These are phyloP conservation scores for Oligophagozyma castellii DNA, from an alignment of 1,139 yeast genomes.

Conservation along the genomic window DNA sequence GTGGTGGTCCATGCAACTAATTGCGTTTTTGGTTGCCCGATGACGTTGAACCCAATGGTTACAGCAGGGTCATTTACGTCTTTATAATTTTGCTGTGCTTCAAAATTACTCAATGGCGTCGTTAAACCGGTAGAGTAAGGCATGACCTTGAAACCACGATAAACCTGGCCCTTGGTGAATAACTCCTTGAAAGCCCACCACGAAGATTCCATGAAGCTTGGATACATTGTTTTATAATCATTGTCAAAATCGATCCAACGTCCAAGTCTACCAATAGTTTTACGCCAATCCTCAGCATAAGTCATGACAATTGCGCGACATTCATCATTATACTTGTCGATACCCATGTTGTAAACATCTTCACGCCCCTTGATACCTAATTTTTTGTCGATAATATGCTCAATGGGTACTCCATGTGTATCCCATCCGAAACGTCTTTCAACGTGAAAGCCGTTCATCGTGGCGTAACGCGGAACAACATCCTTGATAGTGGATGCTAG, in stretches of 20 bases:
- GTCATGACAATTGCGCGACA: slow-evolving; percentile 97
- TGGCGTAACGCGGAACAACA: slow-evolving; percentile 93
- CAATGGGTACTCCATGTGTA: slow-evolving; percentile 97
- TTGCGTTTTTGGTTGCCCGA: slow-evolving; percentile 65
- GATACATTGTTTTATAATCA: slow-evolving; percentile 94
- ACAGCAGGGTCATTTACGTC: slow-evolving; percentile 96
- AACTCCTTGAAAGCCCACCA: slow-evolving; percentile 98
- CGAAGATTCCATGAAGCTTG: slow-evolving; percentile 90
- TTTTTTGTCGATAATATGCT: slow-evolving; percentile 96
- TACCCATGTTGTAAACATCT: slow-evolving; percentile 88
- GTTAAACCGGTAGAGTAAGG: slow-evolving; percentile 97
- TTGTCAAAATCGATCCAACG: slow-evolving; percentile 99
- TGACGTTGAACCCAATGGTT: slow-evolving; percentile 75
- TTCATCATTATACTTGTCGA: slow-evolving; percentile 84
- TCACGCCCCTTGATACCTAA: slow-evolving; percentile 86
- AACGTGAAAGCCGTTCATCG: slow-evolving; percentile 92
- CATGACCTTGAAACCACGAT: slow-evolving; percentile 94
- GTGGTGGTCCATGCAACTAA: slow-evolving; percentile 99
- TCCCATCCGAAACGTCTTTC: slow-evolving; percentile 99
- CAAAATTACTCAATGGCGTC: slow-evolving; percentile 92
- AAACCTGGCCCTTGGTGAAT: slow-evolving; percentile 72
- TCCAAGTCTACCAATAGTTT: slow-evolving; percentile 83
- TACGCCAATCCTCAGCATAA: slow-evolving; percentile 89
- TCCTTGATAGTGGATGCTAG: slow-evolving; percentile 94
- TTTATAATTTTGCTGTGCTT: slow-evolving; percentile 96